phyloP scores from a whole-genome alignment of 2,329 filamentous ascomycete genomes.

The Diaporthe sp. region DNA sequence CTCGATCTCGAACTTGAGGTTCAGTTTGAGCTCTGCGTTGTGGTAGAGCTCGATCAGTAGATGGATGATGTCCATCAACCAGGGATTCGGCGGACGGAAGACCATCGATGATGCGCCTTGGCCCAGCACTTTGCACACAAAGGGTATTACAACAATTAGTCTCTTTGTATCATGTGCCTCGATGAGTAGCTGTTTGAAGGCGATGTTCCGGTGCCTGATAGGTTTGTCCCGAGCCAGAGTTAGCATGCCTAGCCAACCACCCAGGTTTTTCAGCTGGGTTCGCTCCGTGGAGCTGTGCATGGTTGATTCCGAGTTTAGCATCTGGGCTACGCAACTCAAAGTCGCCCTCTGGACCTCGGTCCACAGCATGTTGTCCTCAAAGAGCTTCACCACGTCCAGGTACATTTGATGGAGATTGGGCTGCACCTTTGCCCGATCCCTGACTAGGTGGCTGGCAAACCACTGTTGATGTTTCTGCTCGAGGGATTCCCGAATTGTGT shows the following conservation, averaged over 20 bases:
- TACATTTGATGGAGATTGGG: conserved; percentile 97
- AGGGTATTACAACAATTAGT: conserved; percentile 92
- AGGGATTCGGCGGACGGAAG: conserved; percentile 95
- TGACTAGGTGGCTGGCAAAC: conserved; percentile 96
- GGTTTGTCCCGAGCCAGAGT: conserved; percentile 95
- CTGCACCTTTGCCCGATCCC: conserved; percentile 96
- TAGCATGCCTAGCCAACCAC: conserved; percentile 91
- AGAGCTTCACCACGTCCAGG: conserved; percentile 86
- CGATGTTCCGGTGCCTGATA: conserved; percentile 96
- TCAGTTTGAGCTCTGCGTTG: conserved; percentile 92
- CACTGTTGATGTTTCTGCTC: conserved; percentile 90
- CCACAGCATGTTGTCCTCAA: conserved; percentile 85
- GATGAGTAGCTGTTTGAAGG: conserved; percentile 94
- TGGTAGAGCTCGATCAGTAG: conserved; percentile 95
- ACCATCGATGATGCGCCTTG: conserved; percentile 89
- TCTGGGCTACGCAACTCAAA: conserved; percentile 85
- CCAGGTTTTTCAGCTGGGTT: conserved; percentile 91
- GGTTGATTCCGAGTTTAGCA: conserved; percentile 92
- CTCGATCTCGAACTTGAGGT: conserved; percentile 98
- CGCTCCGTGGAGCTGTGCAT: conserved; percentile 88
- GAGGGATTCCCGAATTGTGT: conserved; percentile 83
- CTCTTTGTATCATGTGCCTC: conserved; percentile 95
- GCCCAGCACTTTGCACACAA: conserved; percentile 94
- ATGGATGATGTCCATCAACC: conserved; percentile 96
- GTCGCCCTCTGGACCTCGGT: conserved; percentile 93